Conservation (phyloP, 495 filamentous ascomycete genomes). For the Neurospora sp. region DNA sequence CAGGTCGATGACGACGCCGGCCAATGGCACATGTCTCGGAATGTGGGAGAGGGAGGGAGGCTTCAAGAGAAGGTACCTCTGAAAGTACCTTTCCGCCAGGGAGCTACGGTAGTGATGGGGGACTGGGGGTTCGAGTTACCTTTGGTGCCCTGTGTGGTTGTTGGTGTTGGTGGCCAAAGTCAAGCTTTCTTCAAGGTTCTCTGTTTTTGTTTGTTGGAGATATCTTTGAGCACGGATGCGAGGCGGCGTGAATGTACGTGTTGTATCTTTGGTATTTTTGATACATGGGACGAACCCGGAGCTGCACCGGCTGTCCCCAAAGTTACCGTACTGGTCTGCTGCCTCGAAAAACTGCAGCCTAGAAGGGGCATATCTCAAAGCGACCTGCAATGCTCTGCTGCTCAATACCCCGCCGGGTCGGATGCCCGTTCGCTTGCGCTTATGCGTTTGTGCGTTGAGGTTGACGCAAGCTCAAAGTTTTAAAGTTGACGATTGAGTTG, state of each 20-base stretch:
- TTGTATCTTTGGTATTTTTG: not conserved
- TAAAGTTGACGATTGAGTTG: not conserved
- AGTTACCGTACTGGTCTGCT: not conserved
- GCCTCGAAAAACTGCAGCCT: not conserved
- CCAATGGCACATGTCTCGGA: conserved; percentile 26
- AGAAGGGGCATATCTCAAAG: not conserved
- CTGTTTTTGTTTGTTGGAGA: not conserved
- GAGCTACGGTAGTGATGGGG: not conserved
- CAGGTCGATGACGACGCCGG: conserved; percentile 29
- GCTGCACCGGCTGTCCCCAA: not conserved
- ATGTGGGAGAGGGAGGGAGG: conserved; percentile 17
- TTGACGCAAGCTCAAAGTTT: not conserved
- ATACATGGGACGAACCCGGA: not conserved
- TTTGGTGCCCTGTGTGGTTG: not conserved
- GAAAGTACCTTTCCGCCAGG: not conserved
- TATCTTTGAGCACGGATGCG: not conserved
- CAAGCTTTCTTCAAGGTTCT: not conserved
- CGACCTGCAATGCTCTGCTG: not conserved
- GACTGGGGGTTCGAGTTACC: too few species aligned
- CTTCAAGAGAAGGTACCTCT: not conserved
- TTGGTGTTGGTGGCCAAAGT: not conserved
- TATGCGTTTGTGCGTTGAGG: not conserved
- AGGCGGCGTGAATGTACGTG: not conserved
- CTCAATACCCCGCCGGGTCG: not conserved
- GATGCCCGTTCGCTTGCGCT: not conserved